Conservation (phyloP, 495 filamentous ascomycete species). For the Neurospora sp. region DNA sequence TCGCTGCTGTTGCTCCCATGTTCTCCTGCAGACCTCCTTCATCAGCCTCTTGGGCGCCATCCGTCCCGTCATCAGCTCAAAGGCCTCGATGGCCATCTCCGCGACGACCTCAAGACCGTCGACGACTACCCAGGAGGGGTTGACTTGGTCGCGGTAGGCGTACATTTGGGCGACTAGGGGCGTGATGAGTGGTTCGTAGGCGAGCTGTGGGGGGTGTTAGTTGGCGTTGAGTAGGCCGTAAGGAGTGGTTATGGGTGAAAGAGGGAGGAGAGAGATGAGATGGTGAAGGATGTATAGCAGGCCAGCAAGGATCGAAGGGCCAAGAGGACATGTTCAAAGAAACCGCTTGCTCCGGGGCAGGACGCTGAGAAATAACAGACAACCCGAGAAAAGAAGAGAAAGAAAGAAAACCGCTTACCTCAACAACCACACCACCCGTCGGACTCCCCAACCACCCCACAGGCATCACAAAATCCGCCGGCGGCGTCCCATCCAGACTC, state of each 20-base stretch:
- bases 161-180: conserved; percentile 55
- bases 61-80: conserved; percentile 75
- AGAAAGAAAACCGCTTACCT: conserved; percentile 28
- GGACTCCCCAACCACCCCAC: conserved; percentile 62
- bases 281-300: no score
- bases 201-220: conserved; percentile 33
- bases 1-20: conserved; percentile 29
- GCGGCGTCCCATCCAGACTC: conserved; percentile 48
- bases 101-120: conserved; percentile 70
- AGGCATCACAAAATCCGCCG: conserved; percentile 69
- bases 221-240: no score
- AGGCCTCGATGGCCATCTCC: conserved; percentile 76
- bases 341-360: no score
- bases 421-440: conserved; percentile 72
- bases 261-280: no score
- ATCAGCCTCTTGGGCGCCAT: conserved; percentile 67
- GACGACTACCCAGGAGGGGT: conserved; percentile 64
- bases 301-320: no score
- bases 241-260: no score
- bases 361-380: no score
- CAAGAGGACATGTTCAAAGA: no score
- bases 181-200: conserved; percentile 65
- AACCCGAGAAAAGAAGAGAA: no score
- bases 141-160: conserved; percentile 47
- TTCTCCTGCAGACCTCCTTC: conserved; percentile 41